These are phyloP conservation scores for Candida albicans DNA, from an alignment of 1,139 yeast genomes.

Conservation along the genomic window DNA sequence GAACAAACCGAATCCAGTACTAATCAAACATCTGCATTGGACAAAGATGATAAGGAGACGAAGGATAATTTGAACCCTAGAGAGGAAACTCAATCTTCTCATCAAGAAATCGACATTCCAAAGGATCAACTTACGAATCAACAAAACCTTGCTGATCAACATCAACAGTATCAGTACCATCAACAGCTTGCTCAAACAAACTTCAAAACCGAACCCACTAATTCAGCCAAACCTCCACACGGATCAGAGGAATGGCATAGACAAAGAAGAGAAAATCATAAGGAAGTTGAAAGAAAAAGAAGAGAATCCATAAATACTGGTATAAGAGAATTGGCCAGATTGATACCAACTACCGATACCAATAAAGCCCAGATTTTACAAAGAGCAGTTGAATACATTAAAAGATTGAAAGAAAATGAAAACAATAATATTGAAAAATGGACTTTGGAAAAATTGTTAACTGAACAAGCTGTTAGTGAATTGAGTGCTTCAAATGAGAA, in stretches of 20 bases:
- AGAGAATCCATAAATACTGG: slow-evolving; percentile 91
- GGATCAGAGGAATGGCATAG: slow-evolving; percentile 88
- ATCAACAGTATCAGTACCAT: slow-evolving; percentile 13
- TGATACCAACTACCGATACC: slow-evolving; percentile 86
- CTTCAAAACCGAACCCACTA: slow-evolving; percentile 39
- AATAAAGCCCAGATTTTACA: slow-evolving; percentile 89
- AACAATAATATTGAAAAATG: slow-evolving; percentile 87
- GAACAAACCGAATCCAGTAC: slow-evolving; percentile 30
- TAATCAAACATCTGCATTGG: slow-evolving; percentile 24
- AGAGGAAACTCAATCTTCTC: too few species aligned
- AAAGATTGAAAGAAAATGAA: slow-evolving; percentile 84
- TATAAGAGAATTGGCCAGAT: slow-evolving; percentile 75
- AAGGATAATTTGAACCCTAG: too few species aligned
- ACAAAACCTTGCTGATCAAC: slow-evolving; percentile 7
- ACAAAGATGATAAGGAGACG: neutral
- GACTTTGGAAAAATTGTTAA: slow-evolving; percentile 86
- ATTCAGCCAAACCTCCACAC: slow-evolving; percentile 54
- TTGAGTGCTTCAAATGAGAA: slow-evolving; percentile 29
- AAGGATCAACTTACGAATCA: neutral
- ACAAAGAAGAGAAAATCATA: slow-evolving; percentile 85
- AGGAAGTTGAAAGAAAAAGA: slow-evolving; percentile 96
- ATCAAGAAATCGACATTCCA: too few species aligned
- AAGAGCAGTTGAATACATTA: slow-evolving; percentile 86
- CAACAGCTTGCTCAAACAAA: slow-evolving; percentile 18
- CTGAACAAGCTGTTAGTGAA: slow-evolving; percentile 81